phyloP scores from a whole-genome alignment of 2,329 filamentous ascomycete species.

The Zopfia rhizophila region DNA sequence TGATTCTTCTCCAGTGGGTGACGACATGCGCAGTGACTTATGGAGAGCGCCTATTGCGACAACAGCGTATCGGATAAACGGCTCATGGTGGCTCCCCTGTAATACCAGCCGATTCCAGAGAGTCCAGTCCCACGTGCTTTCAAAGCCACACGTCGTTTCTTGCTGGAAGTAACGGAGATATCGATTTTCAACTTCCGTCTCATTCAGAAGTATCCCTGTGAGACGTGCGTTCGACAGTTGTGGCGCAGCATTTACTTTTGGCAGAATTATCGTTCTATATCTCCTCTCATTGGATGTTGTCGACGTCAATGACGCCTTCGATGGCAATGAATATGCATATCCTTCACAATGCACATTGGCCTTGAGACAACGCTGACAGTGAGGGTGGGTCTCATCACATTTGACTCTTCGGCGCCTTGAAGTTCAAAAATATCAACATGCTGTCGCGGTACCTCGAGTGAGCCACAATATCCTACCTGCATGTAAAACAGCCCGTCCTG shows the following conservation, averaged over 20 bases:
- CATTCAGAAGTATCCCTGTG: slow-evolving; percentile 12
- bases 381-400: slow-evolving; percentile 18
- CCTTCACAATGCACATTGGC: slow-evolving; percentile 13
- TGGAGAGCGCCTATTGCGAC: slow-evolving; percentile 24
- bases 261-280: slow-evolving; percentile 6
- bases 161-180: slow-evolving; percentile 24
- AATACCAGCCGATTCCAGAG: slow-evolving; percentile 25
- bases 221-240: slow-evolving; percentile 10
- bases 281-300: no score
- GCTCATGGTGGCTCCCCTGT: slow-evolving; percentile 23
- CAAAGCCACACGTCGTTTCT: slow-evolving; percentile 23
- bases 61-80: slow-evolving; percentile 24
- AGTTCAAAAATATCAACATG: not conserved
- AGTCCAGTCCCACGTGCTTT: slow-evolving; percentile 23
- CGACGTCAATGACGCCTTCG: no score
- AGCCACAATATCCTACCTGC: slow-evolving; percentile 9
- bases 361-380: slow-evolving; percentile 17
- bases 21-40: slow-evolving; percentile 16
- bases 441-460: not conserved
- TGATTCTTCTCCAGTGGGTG: not conserved
- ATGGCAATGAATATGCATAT: slow-evolving; percentile 5
- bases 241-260: slow-evolving; percentile 4
- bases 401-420: slow-evolving; percentile 21
- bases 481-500: slow-evolving; percentile 16
- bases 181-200: slow-evolving; percentile 24